Conservation (phyloP, 768 basidiomycete genomes). For the Termitomyces sp. region DNA sequence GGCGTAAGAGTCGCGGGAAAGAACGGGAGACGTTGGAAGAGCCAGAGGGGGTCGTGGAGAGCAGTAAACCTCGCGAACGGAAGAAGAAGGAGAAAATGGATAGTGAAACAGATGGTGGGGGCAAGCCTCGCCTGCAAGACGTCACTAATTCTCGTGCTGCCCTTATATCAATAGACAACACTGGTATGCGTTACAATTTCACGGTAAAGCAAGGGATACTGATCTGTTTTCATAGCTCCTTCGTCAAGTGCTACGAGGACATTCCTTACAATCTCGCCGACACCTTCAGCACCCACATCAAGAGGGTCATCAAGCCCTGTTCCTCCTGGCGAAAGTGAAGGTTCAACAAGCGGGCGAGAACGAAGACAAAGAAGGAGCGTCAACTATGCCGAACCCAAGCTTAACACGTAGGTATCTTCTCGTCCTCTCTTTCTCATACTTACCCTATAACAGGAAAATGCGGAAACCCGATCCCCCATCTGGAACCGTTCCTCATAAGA, state of each 20-base stretch:
- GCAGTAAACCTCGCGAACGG: slow-evolving; percentile 18
- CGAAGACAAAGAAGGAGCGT: slow-evolving; percentile 70
- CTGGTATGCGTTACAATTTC: slow-evolving; percentile 24
- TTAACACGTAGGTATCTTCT: slow-evolving; percentile 69
- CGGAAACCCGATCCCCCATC: slow-evolving; percentile 70
- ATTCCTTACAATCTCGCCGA: slow-evolving; percentile 28
- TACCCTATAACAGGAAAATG: slow-evolving; percentile 65
- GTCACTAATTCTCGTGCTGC: slow-evolving; percentile 56
- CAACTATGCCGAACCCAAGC: slow-evolving; percentile 84
- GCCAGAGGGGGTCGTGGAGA: slow-evolving; percentile 16
- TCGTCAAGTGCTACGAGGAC: slow-evolving; percentile 11
- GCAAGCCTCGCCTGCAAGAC: slow-evolving; percentile 56
- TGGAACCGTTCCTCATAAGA: slow-evolving; percentile 34
- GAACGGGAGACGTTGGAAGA: slow-evolving; percentile 32
- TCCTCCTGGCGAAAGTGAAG: slow-evolving; percentile 31
- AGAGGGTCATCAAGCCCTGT: slow-evolving; percentile 44
- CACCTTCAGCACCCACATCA: slow-evolving; percentile 45
- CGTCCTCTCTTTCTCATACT: background rate
- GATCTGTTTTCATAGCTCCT: slow-evolving; percentile 11
- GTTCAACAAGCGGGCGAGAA: slow-evolving; percentile 43
- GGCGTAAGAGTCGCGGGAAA: slow-evolving; percentile 41
- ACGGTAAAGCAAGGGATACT: background rate
- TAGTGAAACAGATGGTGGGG: slow-evolving; percentile 33
- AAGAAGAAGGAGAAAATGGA: slow-evolving; percentile 34
- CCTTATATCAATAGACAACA: slow-evolving; percentile 42